Percentiles rank a stretch among this genome's conserved stretches.
phyloP scores from a whole-genome alignment of 1,139 yeast species.

The Saccharomyces hybrid region DNA sequence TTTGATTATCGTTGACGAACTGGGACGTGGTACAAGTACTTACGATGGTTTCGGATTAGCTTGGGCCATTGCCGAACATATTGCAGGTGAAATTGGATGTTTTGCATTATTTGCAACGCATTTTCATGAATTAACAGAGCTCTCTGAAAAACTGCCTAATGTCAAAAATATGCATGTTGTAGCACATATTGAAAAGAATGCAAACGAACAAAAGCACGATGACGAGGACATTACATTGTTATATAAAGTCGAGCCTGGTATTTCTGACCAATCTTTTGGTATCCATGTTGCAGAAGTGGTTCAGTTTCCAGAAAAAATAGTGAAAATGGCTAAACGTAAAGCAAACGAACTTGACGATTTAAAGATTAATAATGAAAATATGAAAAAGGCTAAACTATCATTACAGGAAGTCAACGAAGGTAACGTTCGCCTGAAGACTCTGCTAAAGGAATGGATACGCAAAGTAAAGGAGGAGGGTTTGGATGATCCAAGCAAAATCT shows the following conservation, averaged over 20 bases:
- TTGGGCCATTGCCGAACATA: constrained; percentile 88
- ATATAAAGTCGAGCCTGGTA: constrained; percentile 86
- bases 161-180: constrained; percentile 85
- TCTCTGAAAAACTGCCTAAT: constrained; percentile 52
- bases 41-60: constrained; percentile 98
- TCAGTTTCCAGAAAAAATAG: constrained; percentile 79
- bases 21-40: constrained; percentile 94
- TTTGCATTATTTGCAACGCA: constrained; percentile 93
- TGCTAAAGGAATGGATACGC: constrained; percentile 57
- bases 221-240: constrained; percentile 72
- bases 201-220: constrained; percentile 26
- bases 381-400: constrained; percentile 46
- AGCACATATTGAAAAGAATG: constrained; percentile 64
- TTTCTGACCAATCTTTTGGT: constrained; percentile 92
- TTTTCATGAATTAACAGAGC: constrained; percentile 85
- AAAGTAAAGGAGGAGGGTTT: constrained; percentile 38
- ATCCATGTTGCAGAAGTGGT: constrained; percentile 96
- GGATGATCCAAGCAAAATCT: constrained; percentile 14
- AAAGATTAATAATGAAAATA: constrained; percentile 36
- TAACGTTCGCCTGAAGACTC: constrained; percentile 43
- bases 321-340: constrained; percentile 90
- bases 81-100: constrained; percentile 61
- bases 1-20: constrained; percentile 83
- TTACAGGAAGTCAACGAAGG: constrained; percentile 52
- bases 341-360: constrained; percentile 79